Evolutionary conservation across 352 stramenopile species (phyloP).

Genomic region (Phytophthora parvispora): DNA sequence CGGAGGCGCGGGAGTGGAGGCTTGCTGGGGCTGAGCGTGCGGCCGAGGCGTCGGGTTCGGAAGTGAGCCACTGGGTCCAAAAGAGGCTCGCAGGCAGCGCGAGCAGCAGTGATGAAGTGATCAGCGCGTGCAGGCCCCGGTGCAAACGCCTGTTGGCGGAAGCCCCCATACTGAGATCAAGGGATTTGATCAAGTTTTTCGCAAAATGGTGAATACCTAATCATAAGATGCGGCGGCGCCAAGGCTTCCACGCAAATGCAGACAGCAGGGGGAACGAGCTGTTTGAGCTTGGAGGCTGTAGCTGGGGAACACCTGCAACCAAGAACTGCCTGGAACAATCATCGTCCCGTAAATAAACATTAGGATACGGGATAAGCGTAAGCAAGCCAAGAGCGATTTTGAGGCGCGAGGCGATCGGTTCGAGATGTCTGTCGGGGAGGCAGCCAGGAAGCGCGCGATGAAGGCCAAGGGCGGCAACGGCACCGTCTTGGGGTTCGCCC

Average conservation of each 20-base stretch:
- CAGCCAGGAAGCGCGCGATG: conserved; percentile 33
- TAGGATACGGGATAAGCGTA: not conserved
- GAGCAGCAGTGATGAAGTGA: not conserved
- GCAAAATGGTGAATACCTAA: too few species aligned
- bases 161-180: not conserved
- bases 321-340: not conserved
- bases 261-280: too few species aligned
- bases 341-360: not conserved
- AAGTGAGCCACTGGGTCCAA: conserved; percentile 18
- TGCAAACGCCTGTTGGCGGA: not conserved
- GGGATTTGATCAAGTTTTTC: not conserved
- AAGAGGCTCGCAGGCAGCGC: conserved; percentile 1
- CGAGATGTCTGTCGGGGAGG: conserved; percentile 10
- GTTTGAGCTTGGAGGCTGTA: too few species aligned
- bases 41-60: conserved; percentile 3
- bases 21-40: not conserved
- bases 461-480: conserved; percentile 48
- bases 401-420: not conserved
- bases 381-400: too few species aligned
- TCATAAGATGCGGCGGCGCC: too few species aligned
- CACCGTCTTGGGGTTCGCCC: conserved; percentile 51
- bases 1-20: not conserved
- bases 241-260: too few species aligned
- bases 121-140: not conserved
- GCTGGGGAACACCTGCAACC: too few species aligned